phyloP scores from a whole-genome alignment of 2,329 filamentous ascomycete species.

The Calonectria ilicicola region DNA sequence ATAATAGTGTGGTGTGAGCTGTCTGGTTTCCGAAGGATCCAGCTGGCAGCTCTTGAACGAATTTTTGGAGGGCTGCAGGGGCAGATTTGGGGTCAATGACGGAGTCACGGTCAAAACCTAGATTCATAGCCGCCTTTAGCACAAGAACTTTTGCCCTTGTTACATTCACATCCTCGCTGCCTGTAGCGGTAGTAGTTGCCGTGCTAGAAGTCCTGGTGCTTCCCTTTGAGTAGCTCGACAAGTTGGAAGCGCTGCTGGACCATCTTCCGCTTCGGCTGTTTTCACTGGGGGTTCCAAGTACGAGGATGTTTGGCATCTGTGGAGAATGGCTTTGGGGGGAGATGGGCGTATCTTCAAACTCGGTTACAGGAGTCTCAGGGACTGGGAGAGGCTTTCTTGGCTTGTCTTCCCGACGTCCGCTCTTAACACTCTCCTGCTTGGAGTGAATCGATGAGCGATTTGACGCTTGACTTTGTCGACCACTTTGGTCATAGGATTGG shows the following conservation, averaged over 20 bases:
- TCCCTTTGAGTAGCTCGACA: slow-evolving; percentile 83
- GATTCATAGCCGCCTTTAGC: slow-evolving; percentile 86
- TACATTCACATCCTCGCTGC: slow-evolving; percentile 82
- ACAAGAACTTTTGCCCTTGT: slow-evolving; percentile 83
- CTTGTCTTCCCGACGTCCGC: slow-evolving; percentile 58
- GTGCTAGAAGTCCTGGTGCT: slow-evolving; percentile 76
- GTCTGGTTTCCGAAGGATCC: slow-evolving; percentile 82
- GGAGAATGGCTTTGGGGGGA: slow-evolving; percentile 83
- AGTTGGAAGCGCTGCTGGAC: slow-evolving; percentile 83
- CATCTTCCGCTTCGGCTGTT: slow-evolving; percentile 75
- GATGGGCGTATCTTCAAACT: slow-evolving; percentile 91
- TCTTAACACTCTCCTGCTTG: slow-evolving; percentile 66
- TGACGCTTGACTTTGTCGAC: slow-evolving; percentile 61
- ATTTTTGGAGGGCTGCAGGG: slow-evolving; percentile 73
- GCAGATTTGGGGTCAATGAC: slow-evolving; percentile 58
- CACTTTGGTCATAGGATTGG: slow-evolving; percentile 62
- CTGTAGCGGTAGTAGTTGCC: slow-evolving; percentile 74
- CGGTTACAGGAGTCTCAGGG: slow-evolving; percentile 93
- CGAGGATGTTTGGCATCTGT: slow-evolving; percentile 86
- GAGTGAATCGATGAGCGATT: slow-evolving; percentile 64
- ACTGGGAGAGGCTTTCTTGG: slow-evolving; percentile 62
- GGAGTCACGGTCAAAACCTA: slow-evolving; percentile 77
- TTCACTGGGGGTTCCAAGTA: slow-evolving; percentile 78
- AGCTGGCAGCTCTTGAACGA: slow-evolving; percentile 79
- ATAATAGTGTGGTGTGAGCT: slow-evolving; percentile 78